phyloP scores from a whole-genome alignment of 2,329 filamentous ascomycete genomes.

The Akanthomyces dipterigenus region DNA sequence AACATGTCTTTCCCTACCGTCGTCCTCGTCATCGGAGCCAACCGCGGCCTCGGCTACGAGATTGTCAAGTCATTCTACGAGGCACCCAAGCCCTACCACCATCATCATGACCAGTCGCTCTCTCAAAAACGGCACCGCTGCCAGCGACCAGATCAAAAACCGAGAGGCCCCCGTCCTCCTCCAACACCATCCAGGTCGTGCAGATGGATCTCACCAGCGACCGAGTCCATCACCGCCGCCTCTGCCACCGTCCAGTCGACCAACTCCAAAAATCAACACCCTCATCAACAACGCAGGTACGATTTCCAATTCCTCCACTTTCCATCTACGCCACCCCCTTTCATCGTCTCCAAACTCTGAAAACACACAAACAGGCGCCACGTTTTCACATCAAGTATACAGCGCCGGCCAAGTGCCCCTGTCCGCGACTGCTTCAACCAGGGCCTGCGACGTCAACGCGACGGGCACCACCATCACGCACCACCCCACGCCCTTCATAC shows the following conservation, averaged over 20 bases:
- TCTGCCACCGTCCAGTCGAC: constrained; percentile 21
- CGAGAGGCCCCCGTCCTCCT: constrained; percentile 32
- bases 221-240: constrained; percentile 23
- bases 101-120: constrained; percentile 48
- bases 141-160: constrained; percentile 30
- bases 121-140: constrained; percentile 40
- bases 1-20: not conserved
- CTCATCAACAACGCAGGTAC: constrained; percentile 30
- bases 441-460: constrained; percentile 40
- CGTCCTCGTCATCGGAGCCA: not conserved
- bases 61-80: not conserved
- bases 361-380: constrained; percentile 23
- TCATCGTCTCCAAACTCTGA: too few relatives aligned
- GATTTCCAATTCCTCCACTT: not conserved
- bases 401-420: constrained; percentile 16
- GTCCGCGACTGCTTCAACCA: constrained; percentile 36
- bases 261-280: constrained; percentile 24
- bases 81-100: constrained; percentile 31
- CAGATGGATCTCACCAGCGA: constrained; percentile 27
- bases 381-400: constrained; percentile 31
- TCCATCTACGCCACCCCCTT: too few relatives aligned
- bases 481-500: constrained; percentile 28
- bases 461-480: constrained; percentile 35
- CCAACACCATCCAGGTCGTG: constrained; percentile 32
- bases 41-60: not conserved